phyloP scores from a whole-genome alignment of 1,139 yeast species.

The Blastobotrys persicus region DNA sequence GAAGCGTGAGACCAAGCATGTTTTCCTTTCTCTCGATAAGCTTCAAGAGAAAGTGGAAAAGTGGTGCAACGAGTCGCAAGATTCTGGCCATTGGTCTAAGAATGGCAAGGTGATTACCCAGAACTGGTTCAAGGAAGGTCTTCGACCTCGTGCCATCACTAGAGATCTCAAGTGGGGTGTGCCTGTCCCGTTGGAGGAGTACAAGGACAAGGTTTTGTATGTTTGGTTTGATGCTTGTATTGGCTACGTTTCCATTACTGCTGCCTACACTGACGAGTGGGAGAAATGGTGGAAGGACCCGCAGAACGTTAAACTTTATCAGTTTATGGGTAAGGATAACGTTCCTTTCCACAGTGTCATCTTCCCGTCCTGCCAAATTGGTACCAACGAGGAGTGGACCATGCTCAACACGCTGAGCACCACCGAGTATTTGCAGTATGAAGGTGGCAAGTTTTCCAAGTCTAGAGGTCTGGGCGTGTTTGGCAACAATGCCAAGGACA shows the following conservation, averaged over 20 bases:
- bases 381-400: constrained; percentile 88
- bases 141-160: constrained; percentile 92
- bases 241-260: constrained; percentile 95
- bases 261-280: constrained; percentile 81
- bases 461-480: constrained; percentile 96
- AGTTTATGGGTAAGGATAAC: constrained; percentile 99
- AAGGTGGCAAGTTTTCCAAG: constrained; percentile 96
- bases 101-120: constrained; percentile 84
- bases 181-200: constrained; percentile 82
- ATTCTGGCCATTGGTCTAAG: constrained; percentile 83
- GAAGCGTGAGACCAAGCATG: constrained; percentile 77
- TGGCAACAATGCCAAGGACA: constrained; percentile 94
- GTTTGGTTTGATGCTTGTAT: constrained; percentile 99
- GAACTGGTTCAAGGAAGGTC: constrained; percentile 92
- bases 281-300: constrained; percentile 93
- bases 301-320: constrained; percentile 78
- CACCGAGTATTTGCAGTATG: constrained; percentile 95
- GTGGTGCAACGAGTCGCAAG: constrained; percentile 71
- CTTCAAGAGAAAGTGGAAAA: constrained; percentile 68
- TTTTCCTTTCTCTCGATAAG: constrained; percentile 78
- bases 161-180: constrained; percentile 98
- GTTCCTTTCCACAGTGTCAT: constrained; percentile 98
- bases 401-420: constrained; percentile 87
- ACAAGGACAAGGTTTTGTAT: constrained; percentile 83
- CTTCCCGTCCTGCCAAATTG: constrained; percentile 89